Percentiles rank a stretch among this genome's conserved stretches.
Conservation (phyloP, 768 basidiomycete species). For the Psilocybe cubensis region DNA sequence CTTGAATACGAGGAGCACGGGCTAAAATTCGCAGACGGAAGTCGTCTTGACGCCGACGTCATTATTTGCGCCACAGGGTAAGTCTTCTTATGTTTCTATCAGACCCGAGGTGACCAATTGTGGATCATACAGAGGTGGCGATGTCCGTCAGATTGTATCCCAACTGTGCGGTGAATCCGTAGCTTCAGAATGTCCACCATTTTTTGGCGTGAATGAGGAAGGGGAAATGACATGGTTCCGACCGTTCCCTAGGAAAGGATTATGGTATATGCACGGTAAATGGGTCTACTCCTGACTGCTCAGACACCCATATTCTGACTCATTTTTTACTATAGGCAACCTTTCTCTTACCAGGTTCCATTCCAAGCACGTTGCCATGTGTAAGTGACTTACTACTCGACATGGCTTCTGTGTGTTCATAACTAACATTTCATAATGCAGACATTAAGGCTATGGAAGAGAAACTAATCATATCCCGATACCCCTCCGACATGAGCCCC, state of each 20-base stretch:
- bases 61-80: conserved; percentile 65
- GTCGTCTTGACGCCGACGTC: conserved; percentile 51
- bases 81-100: background rate
- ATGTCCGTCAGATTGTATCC: conserved; percentile 40
- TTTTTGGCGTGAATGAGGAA: conserved; percentile 71
- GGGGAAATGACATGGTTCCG: conserved; percentile 53
- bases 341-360: background rate
- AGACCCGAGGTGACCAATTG: background rate
- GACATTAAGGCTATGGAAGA: conserved; percentile 66
- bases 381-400: conserved; percentile 52
- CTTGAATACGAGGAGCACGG: conserved; percentile 45
- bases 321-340: background rate
- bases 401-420: conserved; percentile 67
- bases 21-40: conserved; percentile 52
- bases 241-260: conserved; percentile 48
- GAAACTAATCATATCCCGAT: background rate
- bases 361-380: background rate
- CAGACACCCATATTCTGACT: background rate
- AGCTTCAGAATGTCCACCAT: conserved; percentile 46
- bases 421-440: conserved; percentile 36
- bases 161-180: conserved; percentile 51
- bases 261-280: conserved; percentile 66
- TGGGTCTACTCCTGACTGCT: background rate
- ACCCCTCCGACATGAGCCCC: background rate
- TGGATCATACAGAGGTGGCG: conserved; percentile 20